Percentiles rank a stretch among this genome's conserved stretches.
Evolutionary conservation across 2,329 filamentous ascomycete genomes (phyloP).

Genomic region (Tolypocladium pustulatum): DNA sequence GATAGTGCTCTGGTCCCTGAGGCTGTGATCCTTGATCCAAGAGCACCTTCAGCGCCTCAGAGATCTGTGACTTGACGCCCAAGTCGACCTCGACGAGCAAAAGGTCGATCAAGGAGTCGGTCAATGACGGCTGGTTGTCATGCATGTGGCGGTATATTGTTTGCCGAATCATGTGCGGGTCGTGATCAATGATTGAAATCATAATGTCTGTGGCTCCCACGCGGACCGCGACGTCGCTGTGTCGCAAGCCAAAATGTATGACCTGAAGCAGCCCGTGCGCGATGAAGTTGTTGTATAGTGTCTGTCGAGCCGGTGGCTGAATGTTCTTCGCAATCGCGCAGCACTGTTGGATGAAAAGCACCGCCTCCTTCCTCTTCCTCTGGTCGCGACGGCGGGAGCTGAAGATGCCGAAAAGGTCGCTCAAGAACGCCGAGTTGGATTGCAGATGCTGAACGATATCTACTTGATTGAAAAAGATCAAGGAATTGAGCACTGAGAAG

Average conservation of each 20-base stretch:
- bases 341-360: conserved; percentile 94
- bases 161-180: conserved; percentile 84
- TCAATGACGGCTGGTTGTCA: conserved; percentile 76
- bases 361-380: conserved; percentile 81
- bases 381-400: conserved; percentile 50
- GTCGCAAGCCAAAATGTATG: conserved; percentile 83
- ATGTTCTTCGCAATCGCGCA: conserved; percentile 90
- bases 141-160: conserved; percentile 88
- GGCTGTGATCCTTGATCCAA: conserved; percentile 56
- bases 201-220: conserved; percentile 91
- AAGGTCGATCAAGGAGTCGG: conserved; percentile 86
- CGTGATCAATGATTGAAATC: conserved; percentile 90
- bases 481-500: conserved; percentile 91
- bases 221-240: conserved; percentile 72
- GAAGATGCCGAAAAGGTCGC: conserved; percentile 83
- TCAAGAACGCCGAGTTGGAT: conserved; percentile 64
- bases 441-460: conserved; percentile 96
- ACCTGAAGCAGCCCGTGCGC: conserved; percentile 77
- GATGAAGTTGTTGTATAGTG: conserved; percentile 84
- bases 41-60: conserved; percentile 88
- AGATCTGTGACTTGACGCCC: conserved; percentile 90
- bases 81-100: conserved; percentile 85
- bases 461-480: conserved; percentile 99
- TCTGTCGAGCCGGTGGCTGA: conserved; percentile 69
- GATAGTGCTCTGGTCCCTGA: conserved; percentile 42